Base-by-base conservation (phyloP, 179 eudicot species). In the Silene noctiflora region DNA sequence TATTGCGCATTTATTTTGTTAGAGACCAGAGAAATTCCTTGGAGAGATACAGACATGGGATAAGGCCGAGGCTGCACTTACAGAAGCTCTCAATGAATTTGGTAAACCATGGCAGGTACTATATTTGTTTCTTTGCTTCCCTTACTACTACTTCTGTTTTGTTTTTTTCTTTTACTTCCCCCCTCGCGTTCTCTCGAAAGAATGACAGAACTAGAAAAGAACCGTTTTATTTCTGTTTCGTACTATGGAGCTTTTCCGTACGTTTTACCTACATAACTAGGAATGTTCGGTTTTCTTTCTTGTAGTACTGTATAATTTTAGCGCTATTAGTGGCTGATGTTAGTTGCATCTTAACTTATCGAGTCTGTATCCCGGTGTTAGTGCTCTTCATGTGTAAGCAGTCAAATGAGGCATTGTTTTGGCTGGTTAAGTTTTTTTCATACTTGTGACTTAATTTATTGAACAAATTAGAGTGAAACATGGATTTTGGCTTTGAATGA, bases 21-120 rank as follows among this genome's bases (percentile, higher is more conserved):
- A 94, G 98, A 93, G 99, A 88, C 97, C 99, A 51, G 99, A 95
- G 79, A 93, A 93, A 61, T 93, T 77, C 84, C 91, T 93, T 63
- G 97, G 99, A 42, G 97, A 93, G 29, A 11, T 87, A 19, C 87
- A 82, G 82, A 85, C 93, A 69, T 95, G 99, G 99, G 88, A 95
- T 5, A 88, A 84, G 78, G 99, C 99, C 10, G 99, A 95, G 84
- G 88, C 92, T 80, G 91, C 91, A 69, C 97, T 95, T 48, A 79
- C 88, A 56, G 97, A 89, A 85, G 99, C 97, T 75, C 73, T 95
- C 64, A 82, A 95, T 76, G 99, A 93, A 76, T 95, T 83, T 80
- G 97, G 97, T 46, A 87, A 91, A 76, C 89, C 91, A 10, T 95
- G 99, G 99, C 88, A 93, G 98, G 98, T 94, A 73, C 79, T 71